These are phyloP conservation scores for Cinnamomum chago DNA, from an alignment of 164 flowering plant genomes.

Conservation along the genomic window DNA sequence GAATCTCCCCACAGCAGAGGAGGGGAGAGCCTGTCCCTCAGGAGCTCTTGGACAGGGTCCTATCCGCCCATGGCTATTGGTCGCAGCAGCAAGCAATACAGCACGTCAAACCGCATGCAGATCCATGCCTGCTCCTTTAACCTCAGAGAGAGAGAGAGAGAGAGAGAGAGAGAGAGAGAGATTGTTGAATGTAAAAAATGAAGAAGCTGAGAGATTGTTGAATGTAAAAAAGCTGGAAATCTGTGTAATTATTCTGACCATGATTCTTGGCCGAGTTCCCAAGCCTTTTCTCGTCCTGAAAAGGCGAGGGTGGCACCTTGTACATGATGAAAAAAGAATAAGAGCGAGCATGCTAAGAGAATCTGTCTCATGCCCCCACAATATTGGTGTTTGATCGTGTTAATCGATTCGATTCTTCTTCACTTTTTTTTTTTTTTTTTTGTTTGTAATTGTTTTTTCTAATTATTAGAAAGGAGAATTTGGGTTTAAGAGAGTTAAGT, in stretches of 20 bases:
- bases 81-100: slow-evolving; percentile 77
- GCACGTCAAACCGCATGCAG: slow-evolving; percentile 40
- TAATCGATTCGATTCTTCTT: neutral
- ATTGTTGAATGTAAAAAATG: neutral
- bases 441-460: no score
- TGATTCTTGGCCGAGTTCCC: neutral
- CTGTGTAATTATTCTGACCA: neutral
- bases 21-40: slow-evolving; percentile 98
- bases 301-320: neutral
- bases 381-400: neutral
- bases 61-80: slow-evolving; percentile 86
- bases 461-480: no score
- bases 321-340: neutral
- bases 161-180: neutral
- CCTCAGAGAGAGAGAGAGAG: neutral
- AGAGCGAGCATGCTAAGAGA: neutral
- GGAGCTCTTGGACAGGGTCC: slow-evolving; percentile 78
- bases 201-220: neutral
- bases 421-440: no score
- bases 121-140: slow-evolving; percentile 25
- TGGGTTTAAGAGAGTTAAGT: no score
- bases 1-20: slow-evolving; percentile 87
- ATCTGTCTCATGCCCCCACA: neutral
- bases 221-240: neutral
- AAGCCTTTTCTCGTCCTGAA: neutral